Evolutionary conservation across 345 rosid species (phyloP).

Genomic region (Aegle marmelos): DNA sequence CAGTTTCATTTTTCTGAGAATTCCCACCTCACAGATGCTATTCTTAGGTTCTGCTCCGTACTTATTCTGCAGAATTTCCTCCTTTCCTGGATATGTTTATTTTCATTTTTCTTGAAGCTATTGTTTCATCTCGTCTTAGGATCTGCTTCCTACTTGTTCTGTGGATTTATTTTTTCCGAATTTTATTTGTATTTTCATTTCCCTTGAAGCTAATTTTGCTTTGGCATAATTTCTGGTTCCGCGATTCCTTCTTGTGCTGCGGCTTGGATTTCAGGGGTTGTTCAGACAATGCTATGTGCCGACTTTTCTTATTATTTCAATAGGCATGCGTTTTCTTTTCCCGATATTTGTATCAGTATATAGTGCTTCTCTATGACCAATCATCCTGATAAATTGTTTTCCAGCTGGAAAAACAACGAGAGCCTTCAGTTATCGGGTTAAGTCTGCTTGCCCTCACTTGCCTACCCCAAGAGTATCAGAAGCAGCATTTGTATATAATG

Average conservation of each 20-base stretch:
- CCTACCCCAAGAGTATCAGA: not conserved
- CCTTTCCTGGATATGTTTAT: no score
- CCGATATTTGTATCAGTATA: no score
- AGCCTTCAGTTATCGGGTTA: slow-evolving; percentile 84
- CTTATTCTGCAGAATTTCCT: no score
- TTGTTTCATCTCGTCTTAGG: no score
- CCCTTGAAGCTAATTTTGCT: not conserved
- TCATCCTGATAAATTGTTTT: not conserved
- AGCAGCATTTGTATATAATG: not conserved
- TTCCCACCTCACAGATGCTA: not conserved
- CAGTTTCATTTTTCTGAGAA: not conserved
- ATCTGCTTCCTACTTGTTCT: no score
- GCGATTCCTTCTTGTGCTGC: slow-evolving; percentile 15
- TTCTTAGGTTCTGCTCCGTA: not conserved
- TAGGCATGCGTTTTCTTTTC: slow-evolving; percentile 35
- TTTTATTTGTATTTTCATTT: not conserved
- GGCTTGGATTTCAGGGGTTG: slow-evolving; percentile 84
- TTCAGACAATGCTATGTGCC: slow-evolving; percentile 69
- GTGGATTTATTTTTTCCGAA: no score
- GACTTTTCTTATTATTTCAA: slow-evolving; percentile 84
- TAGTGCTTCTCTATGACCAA: not conserved
- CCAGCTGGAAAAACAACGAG: slow-evolving; percentile 89
- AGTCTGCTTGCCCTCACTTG: not conserved
- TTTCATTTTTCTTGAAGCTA: no score
- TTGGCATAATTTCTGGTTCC: not conserved